Evolutionary conservation across 495 filamentous ascomycete genomes (phyloP), one percentile per base, ranked within the genome.

Genomic region (Aspergillus funiculosus): DNA sequence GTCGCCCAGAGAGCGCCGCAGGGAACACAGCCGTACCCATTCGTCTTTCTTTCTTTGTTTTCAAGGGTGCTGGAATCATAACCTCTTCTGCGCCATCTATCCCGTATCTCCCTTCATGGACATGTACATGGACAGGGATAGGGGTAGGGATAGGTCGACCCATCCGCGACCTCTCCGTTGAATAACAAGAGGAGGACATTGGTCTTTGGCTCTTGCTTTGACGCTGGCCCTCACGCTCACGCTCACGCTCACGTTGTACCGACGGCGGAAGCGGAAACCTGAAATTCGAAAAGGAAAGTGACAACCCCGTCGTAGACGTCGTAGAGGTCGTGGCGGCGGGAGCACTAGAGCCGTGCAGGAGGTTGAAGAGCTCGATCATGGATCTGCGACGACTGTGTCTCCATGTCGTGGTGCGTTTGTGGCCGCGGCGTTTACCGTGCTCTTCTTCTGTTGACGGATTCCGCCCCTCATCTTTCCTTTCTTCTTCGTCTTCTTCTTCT

Each of bases 331-430:
- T 14, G 11, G 13, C 6, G 11, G 27, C 29, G 15, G 26, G 19
- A 42, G 13, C 14, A 40, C 15, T 13, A 15, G 26, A 30, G 35
- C 22, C 20, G 13, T n/a, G 1, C 7, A 53, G 37, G 26, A 52
- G 43, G 27, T 52, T 51, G 25, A 58, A 49, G 17, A 58, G 35
- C 38, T 58, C 56, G 24, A 58, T 38, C 45, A 58, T 51, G 5
- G 56, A 58, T n/a, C 52, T 54, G 30, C 56, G 56, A 17, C 52
- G 48, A 21, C 39, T 54, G 21, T 44, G 39, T 2, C 52, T 38
- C 46, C 46, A 50, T 20, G 43, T 43, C 2, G 51, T 44, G 4
- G 49, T 19, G 14, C 27, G 30, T 26, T 53, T 46, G n/a, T 46
- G 35, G n/a, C n/a, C n/a, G n/a, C n/a, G n/a, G 6, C 26, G 17